Percentiles rank a stretch among this genome's conserved stretches.
Evolutionary conservation across 208 protist genomes (phyloP).

Genomic region (Trypanosoma conorhini): DNA sequence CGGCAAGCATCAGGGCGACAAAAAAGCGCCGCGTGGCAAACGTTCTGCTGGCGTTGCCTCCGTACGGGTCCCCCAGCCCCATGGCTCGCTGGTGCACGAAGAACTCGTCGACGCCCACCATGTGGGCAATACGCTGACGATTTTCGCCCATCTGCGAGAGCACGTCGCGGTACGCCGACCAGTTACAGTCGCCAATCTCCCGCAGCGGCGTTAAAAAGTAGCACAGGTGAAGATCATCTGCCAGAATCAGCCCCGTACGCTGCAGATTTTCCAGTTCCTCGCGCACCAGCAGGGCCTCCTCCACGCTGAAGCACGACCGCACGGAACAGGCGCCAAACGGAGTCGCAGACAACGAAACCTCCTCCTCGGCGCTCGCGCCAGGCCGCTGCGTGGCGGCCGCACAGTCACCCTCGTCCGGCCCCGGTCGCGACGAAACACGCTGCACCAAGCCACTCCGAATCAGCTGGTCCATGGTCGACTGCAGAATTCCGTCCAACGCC

Average conservation of each 20-base stretch:
- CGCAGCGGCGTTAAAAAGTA: conserved; percentile 90
- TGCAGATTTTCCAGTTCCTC: conserved; percentile 69
- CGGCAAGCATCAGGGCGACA: conserved; percentile 85
- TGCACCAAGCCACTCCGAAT: conserved; percentile 16
- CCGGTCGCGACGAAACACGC: neutral
- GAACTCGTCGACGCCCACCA: conserved; percentile 75
- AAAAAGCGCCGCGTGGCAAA: conserved; percentile 89
- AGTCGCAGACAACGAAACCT: conserved; percentile 37
- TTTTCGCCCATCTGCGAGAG: conserved; percentile 64
- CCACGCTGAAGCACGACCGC: conserved; percentile 79
- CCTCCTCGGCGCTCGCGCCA: neutral
- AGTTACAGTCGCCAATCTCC: conserved; percentile 75
- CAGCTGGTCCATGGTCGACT: conserved; percentile 10
- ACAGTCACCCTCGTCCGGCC: neutral
- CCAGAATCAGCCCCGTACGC: conserved; percentile 74
- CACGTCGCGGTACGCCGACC: conserved; percentile 63
- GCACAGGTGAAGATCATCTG: conserved; percentile 89
- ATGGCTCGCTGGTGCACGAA: conserved; percentile 75
- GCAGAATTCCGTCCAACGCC: conserved; percentile 5
- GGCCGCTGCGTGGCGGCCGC: neutral
- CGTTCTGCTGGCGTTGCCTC: conserved; percentile 37
- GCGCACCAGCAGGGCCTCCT: conserved; percentile 75
- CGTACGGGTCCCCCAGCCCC: conserved; percentile 44
- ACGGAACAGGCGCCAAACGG: conserved; percentile 77
- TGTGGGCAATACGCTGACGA: conserved; percentile 75